Conservation (phyloP, 371 early-diverging fungal genomes). For the Zancudomyces culisetae region DNA sequence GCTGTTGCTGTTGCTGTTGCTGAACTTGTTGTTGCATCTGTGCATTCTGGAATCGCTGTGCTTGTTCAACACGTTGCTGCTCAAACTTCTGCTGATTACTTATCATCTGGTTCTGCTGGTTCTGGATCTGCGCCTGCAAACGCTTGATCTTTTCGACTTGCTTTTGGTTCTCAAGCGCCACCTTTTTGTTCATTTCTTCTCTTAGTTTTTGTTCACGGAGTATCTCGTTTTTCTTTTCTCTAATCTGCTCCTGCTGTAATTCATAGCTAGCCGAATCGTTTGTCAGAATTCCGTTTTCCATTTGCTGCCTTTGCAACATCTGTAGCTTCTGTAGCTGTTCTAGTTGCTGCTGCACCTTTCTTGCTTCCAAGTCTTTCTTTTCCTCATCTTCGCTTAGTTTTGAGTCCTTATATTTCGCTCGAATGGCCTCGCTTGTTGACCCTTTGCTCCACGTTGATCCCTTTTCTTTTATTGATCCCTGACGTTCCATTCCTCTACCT, state of each 20-base stretch:
- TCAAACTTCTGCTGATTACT: no score
- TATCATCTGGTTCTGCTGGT: no score
- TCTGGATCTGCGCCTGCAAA: no score
- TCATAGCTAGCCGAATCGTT: not conserved
- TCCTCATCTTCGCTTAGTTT: no score
- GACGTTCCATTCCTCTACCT: not conserved
- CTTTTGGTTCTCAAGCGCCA: slow-evolving; percentile 5
- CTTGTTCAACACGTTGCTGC: no score
- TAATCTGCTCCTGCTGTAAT: not conserved
- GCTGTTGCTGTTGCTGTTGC: slow-evolving; percentile 6
- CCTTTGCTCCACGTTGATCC: not conserved
- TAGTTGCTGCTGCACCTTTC: slow-evolving; percentile 3
- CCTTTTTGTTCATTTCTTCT: slow-evolving; percentile 8
- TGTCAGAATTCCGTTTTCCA: not conserved
- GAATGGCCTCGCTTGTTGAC: no score
- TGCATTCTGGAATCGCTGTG: not conserved
- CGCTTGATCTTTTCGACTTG: no score
- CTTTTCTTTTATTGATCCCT: not conserved
- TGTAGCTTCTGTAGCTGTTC: slow-evolving; percentile 3
- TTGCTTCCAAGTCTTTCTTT: not conserved
- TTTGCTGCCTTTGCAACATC: not conserved
- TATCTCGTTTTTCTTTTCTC: not conserved
- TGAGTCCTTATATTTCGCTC: no score
- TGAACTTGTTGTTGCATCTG: slow-evolving; percentile 11
- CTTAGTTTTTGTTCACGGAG: not conserved